Base-by-base conservation (phyloP, 2,329 filamentous ascomycete species). In the Fusarium subglutinans region DNA sequence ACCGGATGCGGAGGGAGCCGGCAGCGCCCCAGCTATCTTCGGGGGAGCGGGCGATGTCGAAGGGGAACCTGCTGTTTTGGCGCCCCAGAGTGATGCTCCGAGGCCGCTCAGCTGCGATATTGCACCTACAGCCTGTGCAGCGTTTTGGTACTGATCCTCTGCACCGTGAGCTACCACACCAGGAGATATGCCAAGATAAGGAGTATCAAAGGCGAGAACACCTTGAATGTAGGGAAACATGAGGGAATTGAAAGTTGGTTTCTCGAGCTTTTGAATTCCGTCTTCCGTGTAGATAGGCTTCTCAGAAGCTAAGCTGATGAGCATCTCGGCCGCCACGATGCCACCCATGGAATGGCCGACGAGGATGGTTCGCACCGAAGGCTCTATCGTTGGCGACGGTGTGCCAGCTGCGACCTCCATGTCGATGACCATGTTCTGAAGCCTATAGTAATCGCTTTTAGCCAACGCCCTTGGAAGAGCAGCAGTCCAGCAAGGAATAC, bases 151-250 rank as follows among this genome's bases (percentile, higher is more conserved):
- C 78, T 98, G 94, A 47, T 90, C 92, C 85, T 98, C 95, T 11
- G 96, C 95, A 68, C 92, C 91, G 81, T 96, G 93, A 8, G 94
- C 93, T n/a, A 96, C 91, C 4, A 96, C 93, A 33, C 93, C 92
- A 0, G 94, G 93, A 28, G 92, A 90, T 73, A 95, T 94, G 65
- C 93, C 93, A 4, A 96, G 88, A 81, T 93, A 99, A 2, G 96
- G 96, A 2, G 96, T 99, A 83, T 98, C 96, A 81, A 98, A 98
- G 57, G 95, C 94, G 54, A 98, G 88, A 33, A 98, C 90, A 75
- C 93, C 96, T 82, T 96, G 93, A 74, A 98, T 91, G 82, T 95
- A 96, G 4, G 96, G 96, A 81, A 98, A 98, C 92, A 98, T 96
- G 81, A 97, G 90, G 38, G 84, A 83, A 78, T 89, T 92, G 68